Base-by-base conservation (phyloP, 208 protist genomes). In the Perkinsela sp. region DNA sequence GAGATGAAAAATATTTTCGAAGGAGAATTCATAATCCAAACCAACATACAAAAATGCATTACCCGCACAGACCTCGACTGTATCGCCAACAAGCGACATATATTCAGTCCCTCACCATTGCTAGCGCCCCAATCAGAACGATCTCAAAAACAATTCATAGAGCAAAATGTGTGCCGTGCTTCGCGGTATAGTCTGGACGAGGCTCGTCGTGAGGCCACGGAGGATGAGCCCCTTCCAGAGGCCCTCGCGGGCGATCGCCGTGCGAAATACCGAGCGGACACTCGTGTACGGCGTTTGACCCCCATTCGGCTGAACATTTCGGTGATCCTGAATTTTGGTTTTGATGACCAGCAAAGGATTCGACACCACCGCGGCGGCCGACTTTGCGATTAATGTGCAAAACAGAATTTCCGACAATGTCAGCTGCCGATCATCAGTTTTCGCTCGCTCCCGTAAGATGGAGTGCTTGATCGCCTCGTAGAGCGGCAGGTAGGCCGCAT, bases 71-170 rank as follows among this genome's bases (percentile, higher is more conserved):
- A n/a, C n/a, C n/a, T n/a, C n/a, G n/a, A n/a, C n/a, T n/a, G n/a
- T n/a, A n/a, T n/a, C n/a, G n/a, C n/a, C n/a, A n/a, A n/a, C n/a
- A n/a, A n/a, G n/a, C n/a, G n/a, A n/a, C n/a, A n/a, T n/a, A n/a
- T n/a, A n/a, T n/a, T n/a, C n/a, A n/a, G n/a, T n/a, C n/a, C n/a
- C n/a, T n/a, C n/a, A n/a, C n/a, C n/a, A n/a, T n/a, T n/a, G n/a
- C n/a, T n/a, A n/a, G n/a, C n/a, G n/a, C n/a, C n/a, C n/a, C n/a
- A n/a, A n/a, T n/a, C n/a, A n/a, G n/a, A n/a, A n/a, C n/a, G n/a
- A n/a, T n/a, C n/a, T n/a, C n/a, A 89, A 68, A 68, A 85, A 85
- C 67, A 85, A 70, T 71, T 92, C 86, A 69, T 90, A 92, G 0
- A 87, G 76, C 28, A 88, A 75, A 72, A 85, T 85, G 48, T 79